Evolutionary conservation across 345 rosid species (phyloP), one percentile per base, ranked within the genome.

Genomic region (Fremontodendron californicum): DNA sequence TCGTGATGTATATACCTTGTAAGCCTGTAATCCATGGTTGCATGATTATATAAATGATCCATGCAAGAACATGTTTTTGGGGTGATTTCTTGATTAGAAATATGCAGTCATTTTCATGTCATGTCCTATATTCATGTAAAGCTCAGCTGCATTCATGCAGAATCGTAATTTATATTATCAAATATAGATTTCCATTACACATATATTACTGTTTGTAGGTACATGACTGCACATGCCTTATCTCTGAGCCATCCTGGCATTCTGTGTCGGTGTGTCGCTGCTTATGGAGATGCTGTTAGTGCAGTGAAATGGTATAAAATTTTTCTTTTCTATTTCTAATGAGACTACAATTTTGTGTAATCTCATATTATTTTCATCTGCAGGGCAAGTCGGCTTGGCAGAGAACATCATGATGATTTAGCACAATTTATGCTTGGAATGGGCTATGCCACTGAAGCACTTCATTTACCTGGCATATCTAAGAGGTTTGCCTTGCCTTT

Each of bases 371-470:
- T 78, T 74, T 65, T 82, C 60, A 68, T 85, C 62, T 80, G 75
- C 88, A 96, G 99, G 98, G 98, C 98, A 79, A 96, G 93, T 87
- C 88, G 99, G 82, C 99, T 96, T 80, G 99, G 94, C 39, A 62
- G 78, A 83, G 99, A 96, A 75, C 99, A 96, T 82, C 99, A 96
- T 77, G 99, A 96, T 86, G 99, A 96, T 86, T 87, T 96, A 72
- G 99, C 97, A 58, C 97, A 96, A 71, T 96, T 96, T 82, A 87
- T 96, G 97, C 86, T 94, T 81, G 99, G 97, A 72, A 96, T 96
- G 99, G 99, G 99, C 74, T 96, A 96, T 75, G 98, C 98, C 23
- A 96, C 91, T 55, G 99, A 96, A 88, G 99, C 99, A 73, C 99
- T 96, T 85, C 98, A 96, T 88, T 88, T 96, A 64, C 97, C 99